These are phyloP conservation scores for Penicillium taxi DNA, from an alignment of 495 filamentous ascomycete genomes.

Conservation along the genomic window DNA sequence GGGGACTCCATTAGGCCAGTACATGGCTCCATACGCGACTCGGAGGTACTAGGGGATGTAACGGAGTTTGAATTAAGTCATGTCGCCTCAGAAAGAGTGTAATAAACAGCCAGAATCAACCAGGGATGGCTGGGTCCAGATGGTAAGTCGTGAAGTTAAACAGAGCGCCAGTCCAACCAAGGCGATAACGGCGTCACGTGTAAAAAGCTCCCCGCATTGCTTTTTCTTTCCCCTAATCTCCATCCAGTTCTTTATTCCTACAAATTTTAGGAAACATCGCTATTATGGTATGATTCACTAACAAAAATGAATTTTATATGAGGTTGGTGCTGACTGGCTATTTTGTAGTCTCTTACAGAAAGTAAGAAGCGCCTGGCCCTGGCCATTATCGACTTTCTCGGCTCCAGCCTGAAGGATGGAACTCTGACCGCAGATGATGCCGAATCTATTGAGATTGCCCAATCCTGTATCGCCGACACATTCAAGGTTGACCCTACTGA, in stretches of 20 bases:
- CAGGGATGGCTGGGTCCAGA: too few species aligned
- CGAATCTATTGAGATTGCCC: slow-evolving; percentile 86
- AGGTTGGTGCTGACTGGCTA: slow-evolving; percentile 5
- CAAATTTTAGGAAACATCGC: slow-evolving; percentile 1
- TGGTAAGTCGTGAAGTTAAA: slow-evolving; percentile 6
- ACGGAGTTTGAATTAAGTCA: slow-evolving; percentile 37
- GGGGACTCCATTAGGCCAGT: slow-evolving; percentile 92
- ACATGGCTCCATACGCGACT: slow-evolving; percentile 58
- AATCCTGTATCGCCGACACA: slow-evolving; percentile 85
- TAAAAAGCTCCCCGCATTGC: slow-evolving; percentile 20
- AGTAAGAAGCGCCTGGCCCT: slow-evolving; percentile 95
- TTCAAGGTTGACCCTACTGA: slow-evolving; percentile 88
- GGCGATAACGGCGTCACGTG: slow-evolving; percentile 26
- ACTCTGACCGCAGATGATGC: slow-evolving; percentile 78
- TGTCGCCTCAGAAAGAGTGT: slow-evolving; percentile 16
- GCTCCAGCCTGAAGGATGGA: slow-evolving; percentile 76
- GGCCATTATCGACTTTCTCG: slow-evolving; percentile 92
- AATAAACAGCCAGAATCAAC: background rate
- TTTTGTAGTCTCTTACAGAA: slow-evolving; percentile 48
- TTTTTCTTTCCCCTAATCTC: slow-evolving; percentile 12
- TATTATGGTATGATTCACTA: slow-evolving; percentile 13
- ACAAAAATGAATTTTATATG: background rate
- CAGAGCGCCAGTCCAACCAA: slow-evolving; percentile 14
- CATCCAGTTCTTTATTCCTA: background rate
- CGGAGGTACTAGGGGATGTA: slow-evolving; percentile 18